Conservation (phyloP, 2,329 filamentous ascomycete species). For the Thielaviopsis musarum region DNA sequence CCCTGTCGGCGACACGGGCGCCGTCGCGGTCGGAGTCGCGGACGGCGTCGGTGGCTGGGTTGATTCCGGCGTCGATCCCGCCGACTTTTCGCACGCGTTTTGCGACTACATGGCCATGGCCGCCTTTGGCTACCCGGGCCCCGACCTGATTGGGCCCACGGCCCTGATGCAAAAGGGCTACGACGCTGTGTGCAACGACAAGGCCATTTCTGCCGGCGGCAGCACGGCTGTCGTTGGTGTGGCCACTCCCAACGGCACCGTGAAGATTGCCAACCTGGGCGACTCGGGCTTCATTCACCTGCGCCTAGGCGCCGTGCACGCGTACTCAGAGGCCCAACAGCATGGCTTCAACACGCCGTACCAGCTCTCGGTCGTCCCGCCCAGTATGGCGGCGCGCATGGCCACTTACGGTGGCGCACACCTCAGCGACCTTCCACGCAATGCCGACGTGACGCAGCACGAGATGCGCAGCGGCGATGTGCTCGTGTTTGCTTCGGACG, state of each 20-base stretch:
- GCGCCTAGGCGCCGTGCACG: slow-evolving; percentile 68
- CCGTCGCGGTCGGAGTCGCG: slow-evolving; percentile 73
- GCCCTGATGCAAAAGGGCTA: slow-evolving; percentile 59
- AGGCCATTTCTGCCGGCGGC: slow-evolving; percentile 60
- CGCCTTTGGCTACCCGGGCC: slow-evolving; percentile 42
- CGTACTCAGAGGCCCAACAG: slow-evolving; percentile 71
- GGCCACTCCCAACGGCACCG: slow-evolving; percentile 49
- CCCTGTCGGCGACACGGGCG: slow-evolving; percentile 52
- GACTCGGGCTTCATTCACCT: slow-evolving; percentile 89
- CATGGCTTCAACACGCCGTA: slow-evolving; percentile 97
- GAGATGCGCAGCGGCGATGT: slow-evolving; percentile 77
- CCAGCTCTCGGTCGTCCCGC: slow-evolving; percentile 77
- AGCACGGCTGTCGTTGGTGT: slow-evolving; percentile 86
- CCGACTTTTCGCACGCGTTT: slow-evolving; percentile 84
- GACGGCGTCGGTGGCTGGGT: slow-evolving; percentile 95
- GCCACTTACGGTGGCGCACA: slow-evolving; percentile 68
- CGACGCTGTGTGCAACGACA: slow-evolving; percentile 60
- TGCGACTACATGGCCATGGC: slow-evolving; percentile 83
- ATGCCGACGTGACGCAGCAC: slow-evolving; percentile 66
- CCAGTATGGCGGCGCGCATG: slow-evolving; percentile 61
- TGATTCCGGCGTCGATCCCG: slow-evolving; percentile 81
- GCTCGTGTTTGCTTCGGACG: slow-evolving; percentile 84
- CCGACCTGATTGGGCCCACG: slow-evolving; percentile 29
- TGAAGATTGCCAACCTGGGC: slow-evolving; percentile 86
- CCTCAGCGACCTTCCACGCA: slow-evolving; percentile 66